Conservation (phyloP, 2,329 filamentous ascomycete species). For the Neonectria neomacrospora region DNA sequence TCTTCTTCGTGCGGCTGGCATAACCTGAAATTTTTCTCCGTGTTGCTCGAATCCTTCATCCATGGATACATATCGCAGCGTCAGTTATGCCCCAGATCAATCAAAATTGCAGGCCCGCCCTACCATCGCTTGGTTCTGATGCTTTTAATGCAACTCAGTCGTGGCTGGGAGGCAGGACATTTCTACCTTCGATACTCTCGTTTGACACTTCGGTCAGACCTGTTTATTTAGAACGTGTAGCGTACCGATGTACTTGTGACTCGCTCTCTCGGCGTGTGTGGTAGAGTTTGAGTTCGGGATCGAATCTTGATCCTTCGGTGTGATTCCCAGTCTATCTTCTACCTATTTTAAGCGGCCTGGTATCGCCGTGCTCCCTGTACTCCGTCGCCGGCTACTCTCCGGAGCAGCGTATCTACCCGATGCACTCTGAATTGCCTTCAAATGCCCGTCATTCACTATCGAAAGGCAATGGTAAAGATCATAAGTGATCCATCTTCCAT, state of each 20-base stretch:
- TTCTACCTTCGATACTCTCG: slow-evolving; percentile 30
- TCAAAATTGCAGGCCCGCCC: slow-evolving; percentile 79
- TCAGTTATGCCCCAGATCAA: slow-evolving; percentile 83
- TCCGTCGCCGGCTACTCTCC: slow-evolving; percentile 28
- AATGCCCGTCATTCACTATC: slow-evolving; percentile 12
- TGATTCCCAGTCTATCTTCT: slow-evolving; percentile 37
- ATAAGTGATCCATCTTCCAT: slow-evolving; percentile 11
- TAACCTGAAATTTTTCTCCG: slow-evolving; percentile 75
- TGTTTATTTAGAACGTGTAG: neutral
- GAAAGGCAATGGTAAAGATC: slow-evolving; percentile 7
- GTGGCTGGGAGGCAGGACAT: slow-evolving; percentile 58
- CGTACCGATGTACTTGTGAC: neutral
- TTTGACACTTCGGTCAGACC: neutral
- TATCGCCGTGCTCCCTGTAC: slow-evolving; percentile 35
- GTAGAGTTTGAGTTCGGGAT: neutral
- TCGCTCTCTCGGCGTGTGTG: neutral
- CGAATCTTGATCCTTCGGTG: neutral
- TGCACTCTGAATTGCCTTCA: slow-evolving; percentile 22
- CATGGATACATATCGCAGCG: slow-evolving; percentile 69
- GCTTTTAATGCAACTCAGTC: slow-evolving; percentile 45
- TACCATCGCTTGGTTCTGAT: slow-evolving; percentile 58
- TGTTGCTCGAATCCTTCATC: slow-evolving; percentile 78
- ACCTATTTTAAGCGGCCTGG: slow-evolving; percentile 21
- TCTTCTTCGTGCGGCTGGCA: slow-evolving; percentile 83
- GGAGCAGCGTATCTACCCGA: slow-evolving; percentile 27